Evolutionary conservation across 1,284 basidiomycete species (phyloP), one percentile per base, ranked within the genome.

Genomic region (Cryptococcus sp.): DNA sequence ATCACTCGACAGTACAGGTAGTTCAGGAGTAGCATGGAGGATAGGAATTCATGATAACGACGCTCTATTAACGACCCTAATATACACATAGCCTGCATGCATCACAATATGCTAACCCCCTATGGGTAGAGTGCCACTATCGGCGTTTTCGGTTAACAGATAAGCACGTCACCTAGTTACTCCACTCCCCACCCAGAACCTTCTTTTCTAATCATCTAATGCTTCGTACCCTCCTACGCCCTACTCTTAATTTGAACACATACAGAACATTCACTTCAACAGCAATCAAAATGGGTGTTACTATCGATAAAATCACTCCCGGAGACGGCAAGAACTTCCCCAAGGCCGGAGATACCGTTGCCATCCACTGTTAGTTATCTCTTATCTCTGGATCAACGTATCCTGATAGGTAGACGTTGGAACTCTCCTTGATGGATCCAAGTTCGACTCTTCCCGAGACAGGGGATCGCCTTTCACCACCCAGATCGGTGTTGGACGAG

Each of bases 381-480:
- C 25, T 25, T 23, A 21, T 10, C 16, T 14, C 34, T 22, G 28
- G 7, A 43, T 39, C 43, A 14, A 22, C 7, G n/a, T 23, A 18
- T 40, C 21, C 19, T 19, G 37, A 40, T 14, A 21, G 11, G 13
- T 32, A 75, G 73, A 77, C 74, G 68, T 70, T 51, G 75, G 75
- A 48, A 76, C 72, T 55, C 70, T 77, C 57, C 64, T 63, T 36
- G 71, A 76, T 64, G 75, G 74, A 49, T 66, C 65, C 68, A 74
- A 74, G 66, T 77, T 77, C 55, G 75, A 77, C 67, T 76, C 74
- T 47, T 77, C 76, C 50, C 67, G 75, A 53, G 74, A 77, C 67
- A 73, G 77, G 53, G 68, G 68, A 62, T 52, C 60, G 45, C 83
- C 88, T 2, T 92, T 92, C 74, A 70, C 78, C 65, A 89, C 87